phyloP scores from a whole-genome alignment of 352 stramenopile genomes.

The Globisporangium ultimum region DNA sequence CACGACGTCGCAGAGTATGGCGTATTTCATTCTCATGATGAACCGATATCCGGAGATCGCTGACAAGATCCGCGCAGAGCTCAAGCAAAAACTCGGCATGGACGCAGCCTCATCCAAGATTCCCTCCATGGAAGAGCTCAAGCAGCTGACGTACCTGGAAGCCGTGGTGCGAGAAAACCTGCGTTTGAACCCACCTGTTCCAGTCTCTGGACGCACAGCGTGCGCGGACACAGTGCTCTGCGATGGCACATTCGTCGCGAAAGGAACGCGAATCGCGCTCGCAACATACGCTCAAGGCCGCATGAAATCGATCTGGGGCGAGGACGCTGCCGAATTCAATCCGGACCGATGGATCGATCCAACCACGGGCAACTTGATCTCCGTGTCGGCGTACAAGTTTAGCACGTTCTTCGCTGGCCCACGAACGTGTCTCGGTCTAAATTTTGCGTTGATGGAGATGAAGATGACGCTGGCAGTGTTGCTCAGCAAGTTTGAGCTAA shows the following conservation, averaged over 20 bases:
- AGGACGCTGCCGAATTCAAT: constrained; percentile 38
- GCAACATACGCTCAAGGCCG: constrained; percentile 35
- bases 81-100: constrained; percentile 30
- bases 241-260: constrained; percentile 42
- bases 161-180: constrained; percentile 45
- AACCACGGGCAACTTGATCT: constrained; percentile 18
- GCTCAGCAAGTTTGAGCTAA: constrained; percentile 1
- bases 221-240: constrained; percentile 31
- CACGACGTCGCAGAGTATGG: constrained; percentile 68
- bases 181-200: constrained; percentile 40
- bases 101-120: constrained; percentile 12
- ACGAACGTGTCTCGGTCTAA: background rate
- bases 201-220: constrained; percentile 31
- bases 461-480: background rate
- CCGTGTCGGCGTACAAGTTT: constrained; percentile 39
- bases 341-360: constrained; percentile 47
- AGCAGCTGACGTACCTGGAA: constrained; percentile 49
- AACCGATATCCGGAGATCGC: constrained; percentile 46
- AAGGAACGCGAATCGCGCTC: constrained; percentile 31
- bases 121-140: constrained; percentile 33
- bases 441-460: constrained; percentile 1
- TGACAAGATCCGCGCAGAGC: constrained; percentile 22
- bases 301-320: constrained; percentile 34
- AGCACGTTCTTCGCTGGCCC: constrained; percentile 29
- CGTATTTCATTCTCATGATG: constrained; percentile 78